Evolutionary conservation across 257 asterid species (phyloP).

Genomic region (Buddleja alternifolia): DNA sequence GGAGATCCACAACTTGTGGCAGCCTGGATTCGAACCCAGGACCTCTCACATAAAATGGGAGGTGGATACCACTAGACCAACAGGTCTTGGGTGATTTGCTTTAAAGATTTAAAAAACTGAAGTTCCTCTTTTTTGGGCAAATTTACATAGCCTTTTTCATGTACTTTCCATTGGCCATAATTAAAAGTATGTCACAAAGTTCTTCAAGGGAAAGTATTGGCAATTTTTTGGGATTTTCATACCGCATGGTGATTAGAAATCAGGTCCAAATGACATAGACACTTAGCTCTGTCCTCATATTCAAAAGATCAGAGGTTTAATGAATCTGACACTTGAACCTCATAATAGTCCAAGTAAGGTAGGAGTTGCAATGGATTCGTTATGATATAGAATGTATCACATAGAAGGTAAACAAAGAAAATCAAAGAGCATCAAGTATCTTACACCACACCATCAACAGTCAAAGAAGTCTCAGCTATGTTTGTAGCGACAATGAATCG

Average conservation of each 20-base stretch:
- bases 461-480: constrained; percentile 98
- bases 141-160: neutral
- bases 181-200: neutral
- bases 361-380: neutral
- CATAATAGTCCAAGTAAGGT: neutral
- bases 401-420: constrained; percentile 1
- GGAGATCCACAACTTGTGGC: too few species aligned
- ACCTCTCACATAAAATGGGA: too few species aligned
- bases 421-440: constrained; percentile 38
- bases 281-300: neutral
- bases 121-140: neutral
- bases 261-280: neutral
- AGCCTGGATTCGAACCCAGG: too few species aligned
- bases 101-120: neutral
- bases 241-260: constrained; percentile 6
- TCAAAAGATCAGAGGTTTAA: constrained; percentile 5
- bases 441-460: constrained; percentile 99
- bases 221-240: neutral
- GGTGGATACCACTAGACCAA: too few species aligned
- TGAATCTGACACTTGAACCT: constrained; percentile 1
- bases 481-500: constrained; percentile 92
- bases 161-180: neutral
- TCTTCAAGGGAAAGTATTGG: neutral
- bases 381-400: too few species aligned
- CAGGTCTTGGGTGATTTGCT: neutral